These are phyloP conservation scores for Heliosperma pusillum DNA, from an alignment of 148 eudicot species.

Conservation along the genomic window DNA sequence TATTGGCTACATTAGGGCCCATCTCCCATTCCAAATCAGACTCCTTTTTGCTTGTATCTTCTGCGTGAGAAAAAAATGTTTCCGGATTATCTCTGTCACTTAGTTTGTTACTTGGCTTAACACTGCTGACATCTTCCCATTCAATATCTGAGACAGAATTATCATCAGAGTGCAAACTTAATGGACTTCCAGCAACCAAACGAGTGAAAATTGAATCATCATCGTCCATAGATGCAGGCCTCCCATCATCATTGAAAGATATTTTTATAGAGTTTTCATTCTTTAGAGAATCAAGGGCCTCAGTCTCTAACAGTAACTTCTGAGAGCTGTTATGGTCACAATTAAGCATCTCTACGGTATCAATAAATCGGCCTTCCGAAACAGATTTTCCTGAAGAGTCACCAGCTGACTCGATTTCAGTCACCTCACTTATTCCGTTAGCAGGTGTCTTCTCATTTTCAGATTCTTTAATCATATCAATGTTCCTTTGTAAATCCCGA, in stretches of 20 bases:
- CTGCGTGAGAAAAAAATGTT: constrained; percentile 22
- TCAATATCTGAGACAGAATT: constrained; percentile 61
- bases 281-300: constrained; percentile 17
- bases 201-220: constrained; percentile 72
- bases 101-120: constrained; percentile 24
- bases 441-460: constrained; percentile 40
- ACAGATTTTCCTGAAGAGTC: constrained; percentile 20
- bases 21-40: constrained; percentile 29
- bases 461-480: constrained; percentile 78
- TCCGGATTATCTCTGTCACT: constrained; percentile 20
- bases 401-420: constrained; percentile 15
- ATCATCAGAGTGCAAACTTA: constrained; percentile 30
- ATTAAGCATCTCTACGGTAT: constrained; percentile 20
- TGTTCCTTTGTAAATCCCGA: constrained; percentile 83
- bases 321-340: constrained; percentile 23
- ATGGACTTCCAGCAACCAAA: constrained; percentile 57
- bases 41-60: constrained; percentile 23
- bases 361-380: constrained; percentile 24
- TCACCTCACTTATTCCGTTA: constrained; percentile 20
- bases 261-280: constrained; percentile 48
- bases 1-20: constrained; percentile 7
- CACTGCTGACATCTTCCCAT: constrained; percentile 68
- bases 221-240: constrained; percentile 29
- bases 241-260: constrained; percentile 59
- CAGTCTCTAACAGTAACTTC: constrained; percentile 25